Evolutionary conservation across 768 basidiomycete species (phyloP).

Genomic region (Auricularia auricula-judae): DNA sequence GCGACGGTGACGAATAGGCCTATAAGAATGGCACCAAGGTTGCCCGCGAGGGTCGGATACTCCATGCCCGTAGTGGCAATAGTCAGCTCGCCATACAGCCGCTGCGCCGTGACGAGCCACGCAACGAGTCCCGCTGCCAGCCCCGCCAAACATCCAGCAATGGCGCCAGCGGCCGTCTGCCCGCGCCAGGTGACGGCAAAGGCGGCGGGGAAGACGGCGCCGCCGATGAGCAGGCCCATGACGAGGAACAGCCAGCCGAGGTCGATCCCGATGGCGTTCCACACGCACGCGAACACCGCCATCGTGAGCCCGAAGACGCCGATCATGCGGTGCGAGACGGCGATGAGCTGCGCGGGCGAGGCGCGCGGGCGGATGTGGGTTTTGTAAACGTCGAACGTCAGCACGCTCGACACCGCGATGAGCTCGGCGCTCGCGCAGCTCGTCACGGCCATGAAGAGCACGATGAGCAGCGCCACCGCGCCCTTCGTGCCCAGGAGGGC

Average conservation of each 20-base stretch:
- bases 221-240: conserved; percentile 2
- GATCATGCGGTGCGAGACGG: conserved; percentile 18
- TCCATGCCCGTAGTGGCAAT: neutral
- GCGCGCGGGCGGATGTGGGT: conserved; percentile 19
- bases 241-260: neutral
- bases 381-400: conserved; percentile 22
- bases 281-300: conserved; percentile 17
- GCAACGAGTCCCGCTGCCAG: neutral
- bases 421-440: conserved; percentile 35
- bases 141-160: neutral
- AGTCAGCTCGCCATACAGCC: neutral
- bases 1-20: neutral
- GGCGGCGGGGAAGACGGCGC: conserved; percentile 1
- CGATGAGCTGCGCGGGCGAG: conserved; percentile 12
- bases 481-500: conserved; percentile 36
- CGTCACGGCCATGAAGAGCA: conserved; percentile 42
- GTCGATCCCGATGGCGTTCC: conserved; percentile 15
- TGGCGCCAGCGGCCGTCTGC: neutral
- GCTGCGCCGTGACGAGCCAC: neutral
- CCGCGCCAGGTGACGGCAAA: conserved; percentile 1
- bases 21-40: neutral
- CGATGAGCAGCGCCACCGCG: conserved; percentile 32
- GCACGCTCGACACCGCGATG: conserved; percentile 28
- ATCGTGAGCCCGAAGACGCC: conserved; percentile 15
- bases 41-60: conserved; percentile 2